A percentile compares a stretch with the other conserved stretches of the same genome.
phyloP scores from a whole-genome alignment of 306 rosid genomes.

The Cicer pinnatifidum region DNA sequence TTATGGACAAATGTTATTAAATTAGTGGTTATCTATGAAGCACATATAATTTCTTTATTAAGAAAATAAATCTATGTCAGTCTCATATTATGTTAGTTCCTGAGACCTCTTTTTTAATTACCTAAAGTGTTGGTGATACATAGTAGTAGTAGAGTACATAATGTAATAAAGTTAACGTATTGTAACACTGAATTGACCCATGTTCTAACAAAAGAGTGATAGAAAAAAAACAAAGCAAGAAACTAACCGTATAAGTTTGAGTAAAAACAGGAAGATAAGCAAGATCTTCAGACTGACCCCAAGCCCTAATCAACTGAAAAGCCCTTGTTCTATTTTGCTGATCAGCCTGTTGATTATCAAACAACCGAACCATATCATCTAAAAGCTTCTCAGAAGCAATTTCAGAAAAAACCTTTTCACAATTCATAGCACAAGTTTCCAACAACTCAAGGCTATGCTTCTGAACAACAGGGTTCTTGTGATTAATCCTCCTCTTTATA shows the following conservation, averaged over 20 bases:
- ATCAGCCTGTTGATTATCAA: constrained; percentile 55
- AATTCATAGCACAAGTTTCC: constrained; percentile 74
- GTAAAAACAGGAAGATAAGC: constrained; percentile 81
- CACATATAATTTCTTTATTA: too few relatives aligned
- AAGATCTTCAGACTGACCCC: constrained; percentile 82
- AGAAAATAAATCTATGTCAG: too few relatives aligned
- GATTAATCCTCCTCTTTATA: constrained; percentile 63
- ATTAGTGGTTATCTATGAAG: too few relatives aligned
- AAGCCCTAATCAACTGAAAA: constrained; percentile 71
- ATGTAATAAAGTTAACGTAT: neutral
- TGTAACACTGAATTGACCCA: neutral
- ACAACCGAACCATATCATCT: constrained; percentile 65
- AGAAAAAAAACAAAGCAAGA: neutral
- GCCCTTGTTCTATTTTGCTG: constrained; percentile 52
- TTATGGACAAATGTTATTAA: too few relatives aligned
- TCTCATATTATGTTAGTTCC: too few relatives aligned
- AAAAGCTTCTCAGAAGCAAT: constrained; percentile 81
- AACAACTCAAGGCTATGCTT: constrained; percentile 67
- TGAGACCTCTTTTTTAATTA: too few relatives aligned
- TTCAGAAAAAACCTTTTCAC: constrained; percentile 82
- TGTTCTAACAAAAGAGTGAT: neutral
- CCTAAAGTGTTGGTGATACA: too few relatives aligned
- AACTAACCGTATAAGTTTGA: constrained; percentile 70
- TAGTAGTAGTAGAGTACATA: too few relatives aligned
- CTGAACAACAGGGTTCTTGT: constrained; percentile 58